Conservation (phyloP, 352 stramenopile genomes). For the Pythium sukuiense region DNA sequence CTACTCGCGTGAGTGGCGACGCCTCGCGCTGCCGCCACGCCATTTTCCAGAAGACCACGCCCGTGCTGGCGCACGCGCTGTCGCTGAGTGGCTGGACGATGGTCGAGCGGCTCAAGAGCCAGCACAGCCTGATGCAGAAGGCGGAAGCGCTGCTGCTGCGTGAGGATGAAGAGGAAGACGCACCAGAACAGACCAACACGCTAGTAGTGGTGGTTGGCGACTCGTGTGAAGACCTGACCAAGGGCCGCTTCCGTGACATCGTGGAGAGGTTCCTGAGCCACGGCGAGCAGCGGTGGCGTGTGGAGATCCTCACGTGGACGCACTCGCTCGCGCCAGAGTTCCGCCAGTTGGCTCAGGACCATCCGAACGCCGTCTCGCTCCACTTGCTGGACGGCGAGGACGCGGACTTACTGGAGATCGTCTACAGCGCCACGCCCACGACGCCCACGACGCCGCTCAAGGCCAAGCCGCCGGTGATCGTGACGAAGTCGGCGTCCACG, state of each 20-base stretch:
- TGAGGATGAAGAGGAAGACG: neutral
- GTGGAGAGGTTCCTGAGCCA: conserved; percentile 1
- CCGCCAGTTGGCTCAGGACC: neutral
- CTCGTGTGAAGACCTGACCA: conserved; percentile 4
- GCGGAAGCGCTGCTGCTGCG: neutral
- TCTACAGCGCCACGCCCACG: neutral
- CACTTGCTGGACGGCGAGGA: conserved; percentile 1
- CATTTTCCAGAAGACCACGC: neutral
- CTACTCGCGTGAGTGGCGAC: neutral
- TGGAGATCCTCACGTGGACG: conserved; percentile 13
- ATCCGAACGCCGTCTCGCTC: neutral
- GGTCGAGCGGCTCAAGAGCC: conserved; percentile 2
- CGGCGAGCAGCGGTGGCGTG: neutral
- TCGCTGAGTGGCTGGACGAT: neutral
- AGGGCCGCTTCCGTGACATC: conserved; percentile 6
- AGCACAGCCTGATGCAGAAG: conserved; percentile 6
- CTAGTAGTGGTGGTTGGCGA: conserved; percentile 6
- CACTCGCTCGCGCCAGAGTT: conserved; percentile 2
- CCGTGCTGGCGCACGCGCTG: conserved; percentile 4
- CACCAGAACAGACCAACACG: neutral
- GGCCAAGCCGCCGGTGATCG: neutral
- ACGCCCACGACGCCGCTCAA: neutral
- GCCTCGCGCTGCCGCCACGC: neutral
- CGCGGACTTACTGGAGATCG: neutral
- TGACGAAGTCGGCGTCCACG: neutral